Evolutionary conservation across 2,329 filamentous ascomycete genomes (phyloP), one percentile per base, ranked within the genome.

Genomic region (Stachybotrys chlorohalonatus): DNA sequence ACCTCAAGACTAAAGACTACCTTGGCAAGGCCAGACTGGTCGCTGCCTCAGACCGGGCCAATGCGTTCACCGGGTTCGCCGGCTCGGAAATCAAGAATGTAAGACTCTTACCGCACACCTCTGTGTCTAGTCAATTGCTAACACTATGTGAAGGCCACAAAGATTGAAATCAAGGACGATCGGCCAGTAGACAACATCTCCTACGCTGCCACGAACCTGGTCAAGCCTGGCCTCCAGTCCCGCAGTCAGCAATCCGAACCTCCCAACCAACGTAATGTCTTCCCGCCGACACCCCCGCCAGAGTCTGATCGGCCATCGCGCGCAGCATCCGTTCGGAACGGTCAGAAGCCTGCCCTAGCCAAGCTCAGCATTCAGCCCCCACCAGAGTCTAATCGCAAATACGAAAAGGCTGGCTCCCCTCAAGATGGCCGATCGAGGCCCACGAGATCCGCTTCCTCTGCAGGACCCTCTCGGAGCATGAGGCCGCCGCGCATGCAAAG

Each of bases 211-310:
- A 90, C 90, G 46, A 96, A 97, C 63, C 83, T 97, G 8, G 93
- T 97, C 58, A 94, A 94, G 68, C 87, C 90, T 36, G 89, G 88
- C 52, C 76, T 97, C 39, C 81, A 82, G 62, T 93, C 88, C 65
- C 84, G 89, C 60, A 82, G 88, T 64, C 90, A 95, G 64, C 90
- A 94, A 66, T 94, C 89, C 16, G 91, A 94, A 66, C 90, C 90
- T 8, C 89, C 90, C 0, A 76, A 84, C 59, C 83, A 82, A 66
- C 85, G 90, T 63, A 89, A 89, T 63, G 82, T 93, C 58, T 96
- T 97, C 75, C 94, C 94, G 16, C 94, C 94, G n/a, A 97, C 94
- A n/a, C 94, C 94, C 47, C 94, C 94, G 7, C 94, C 94, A 6
- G 94, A 99, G 75, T 82, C 83, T 58, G 91, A 96, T 61, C 87